These are phyloP conservation scores for Agaricus bisporus DNA, from an alignment of 768 basidiomycete genomes.

Conservation along the genomic window DNA sequence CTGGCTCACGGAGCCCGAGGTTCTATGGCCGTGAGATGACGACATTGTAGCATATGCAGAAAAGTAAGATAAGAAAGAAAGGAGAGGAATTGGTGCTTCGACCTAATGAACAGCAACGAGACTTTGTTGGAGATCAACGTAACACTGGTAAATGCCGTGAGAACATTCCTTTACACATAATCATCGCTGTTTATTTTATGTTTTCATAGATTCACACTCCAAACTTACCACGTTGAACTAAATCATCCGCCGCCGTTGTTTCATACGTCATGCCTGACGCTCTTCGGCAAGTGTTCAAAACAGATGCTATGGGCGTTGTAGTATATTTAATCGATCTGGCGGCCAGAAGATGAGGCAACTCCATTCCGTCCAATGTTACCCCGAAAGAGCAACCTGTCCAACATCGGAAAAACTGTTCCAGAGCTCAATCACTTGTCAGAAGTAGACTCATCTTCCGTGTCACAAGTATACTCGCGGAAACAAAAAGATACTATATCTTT, in stretches of 20 bases:
- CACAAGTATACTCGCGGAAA: background rate
- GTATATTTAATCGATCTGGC: background rate
- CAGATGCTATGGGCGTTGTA: conserved; percentile 17
- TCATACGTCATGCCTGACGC: conserved; percentile 11
- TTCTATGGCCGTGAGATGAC: conserved; percentile 50
- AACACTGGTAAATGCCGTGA: too few species aligned
- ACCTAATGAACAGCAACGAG: conserved; percentile 17
- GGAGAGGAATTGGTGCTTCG: conserved; percentile 30
- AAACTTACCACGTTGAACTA: conserved; percentile 14
- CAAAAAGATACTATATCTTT: background rate
- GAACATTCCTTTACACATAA: too few species aligned
- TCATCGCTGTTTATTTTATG: too few species aligned
- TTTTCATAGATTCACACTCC: background rate
- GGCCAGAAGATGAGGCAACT: conserved; percentile 4
- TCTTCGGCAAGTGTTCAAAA: background rate
- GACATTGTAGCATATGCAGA: conserved; percentile 41
- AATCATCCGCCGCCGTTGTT: conserved; percentile 17
- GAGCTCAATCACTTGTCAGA: conserved; percentile 8
- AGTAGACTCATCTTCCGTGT: conserved; percentile 11
- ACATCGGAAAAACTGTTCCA: conserved; percentile 15
- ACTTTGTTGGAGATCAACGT: too few species aligned
- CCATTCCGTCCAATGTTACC: conserved; percentile 20
- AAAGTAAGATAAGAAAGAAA: conserved; percentile 23
- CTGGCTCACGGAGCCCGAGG: conserved; percentile 54
- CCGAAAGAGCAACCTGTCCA: conserved; percentile 13